Evolutionary conservation across 352 stramenopile genomes (phyloP).

Genomic region (Globisporangium ultimum): DNA sequence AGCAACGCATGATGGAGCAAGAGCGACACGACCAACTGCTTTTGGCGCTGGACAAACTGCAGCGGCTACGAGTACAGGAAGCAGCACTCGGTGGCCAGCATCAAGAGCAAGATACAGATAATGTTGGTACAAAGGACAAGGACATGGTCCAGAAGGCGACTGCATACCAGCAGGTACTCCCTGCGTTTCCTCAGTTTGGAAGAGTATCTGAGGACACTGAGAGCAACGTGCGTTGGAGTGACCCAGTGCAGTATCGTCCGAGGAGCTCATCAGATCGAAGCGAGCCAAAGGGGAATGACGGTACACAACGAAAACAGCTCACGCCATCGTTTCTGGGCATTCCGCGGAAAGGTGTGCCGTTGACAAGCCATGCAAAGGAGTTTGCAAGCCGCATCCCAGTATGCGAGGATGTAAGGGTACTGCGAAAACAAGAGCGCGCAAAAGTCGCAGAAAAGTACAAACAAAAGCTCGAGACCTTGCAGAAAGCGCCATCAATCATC

Average conservation of each 20-base stretch:
- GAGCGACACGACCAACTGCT: constrained; percentile 41
- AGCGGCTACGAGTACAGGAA: constrained; percentile 32
- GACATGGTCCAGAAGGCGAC: background rate
- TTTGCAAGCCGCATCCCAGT: constrained; percentile 33
- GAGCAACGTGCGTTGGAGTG: constrained; percentile 30
- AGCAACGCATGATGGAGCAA: background rate
- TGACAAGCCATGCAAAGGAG: constrained; percentile 39
- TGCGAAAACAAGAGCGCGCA: constrained; percentile 34
- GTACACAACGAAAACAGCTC: background rate
- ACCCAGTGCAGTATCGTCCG: constrained; percentile 25
- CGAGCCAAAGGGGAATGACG: background rate
- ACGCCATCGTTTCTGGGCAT: constrained; percentile 26
- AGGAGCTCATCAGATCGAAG: constrained; percentile 2
- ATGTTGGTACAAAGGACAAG: background rate
- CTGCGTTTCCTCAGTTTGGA: constrained; percentile 1
- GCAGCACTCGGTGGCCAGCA: background rate
- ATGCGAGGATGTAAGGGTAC: constrained; percentile 45
- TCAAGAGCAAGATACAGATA: background rate
- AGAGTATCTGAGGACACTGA: background rate
- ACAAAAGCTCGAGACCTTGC: constrained; percentile 19
- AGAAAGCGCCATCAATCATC: background rate
- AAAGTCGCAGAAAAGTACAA: constrained; percentile 51
- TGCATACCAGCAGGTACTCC: background rate
- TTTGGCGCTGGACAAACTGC: constrained; percentile 36
- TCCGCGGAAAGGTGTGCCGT: constrained; percentile 38